Evolutionary conservation across 371 early-diverging fungal species (phyloP), one percentile per base, ranked within the genome.

Genomic region (Actinomucor elegans): DNA sequence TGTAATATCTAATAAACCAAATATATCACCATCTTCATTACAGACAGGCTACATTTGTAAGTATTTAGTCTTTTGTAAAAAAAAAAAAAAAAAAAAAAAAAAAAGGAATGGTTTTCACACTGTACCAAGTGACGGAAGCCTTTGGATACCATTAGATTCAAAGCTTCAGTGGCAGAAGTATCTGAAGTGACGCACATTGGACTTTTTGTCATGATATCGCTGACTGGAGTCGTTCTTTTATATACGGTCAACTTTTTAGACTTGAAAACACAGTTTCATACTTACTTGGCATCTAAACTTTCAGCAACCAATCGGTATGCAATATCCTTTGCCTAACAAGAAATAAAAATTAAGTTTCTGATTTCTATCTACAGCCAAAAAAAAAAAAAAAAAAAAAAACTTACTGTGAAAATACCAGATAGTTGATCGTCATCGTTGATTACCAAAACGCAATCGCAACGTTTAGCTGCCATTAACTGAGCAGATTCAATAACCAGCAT

Each of bases 391-490:
- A n/a, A n/a, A n/a, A n/a, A n/a, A n/a, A 7, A 10, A 33, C 52
- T 51, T 64, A 74, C 76, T 14, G 98, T 98, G 63, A 98, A 89
- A 63, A 98, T 98, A 44, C 98, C 98, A 14, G 88, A 82, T 52
- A 98, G 80, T 51, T 92, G 91, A 59, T 94, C 93, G 27, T 96
- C 90, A 27, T 85, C 83, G 67, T 94, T 90, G n/a, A 94, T 91
- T 14, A 93, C 93, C 10, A 96, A 76, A 48, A 89, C 93, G 61
- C 95, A 94, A 69, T 98, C 97, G 15, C 91, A 87, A n/a, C 97
- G 81, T 71, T 94, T 96, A 29, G 97, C 97, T n/a, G 98, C 95
- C 97, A 98, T 96, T 36, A 95, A 79, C 71, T 94, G 97, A 17
- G 97, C 91, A 0, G 95, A 95, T 67, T 97, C 94, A 34, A 91